A percentile compares a stretch with the other conserved stretches of the same genome.
phyloP scores from a whole-genome alignment of 176 grass and related monocot genomes.

The Avena eriantha region DNA sequence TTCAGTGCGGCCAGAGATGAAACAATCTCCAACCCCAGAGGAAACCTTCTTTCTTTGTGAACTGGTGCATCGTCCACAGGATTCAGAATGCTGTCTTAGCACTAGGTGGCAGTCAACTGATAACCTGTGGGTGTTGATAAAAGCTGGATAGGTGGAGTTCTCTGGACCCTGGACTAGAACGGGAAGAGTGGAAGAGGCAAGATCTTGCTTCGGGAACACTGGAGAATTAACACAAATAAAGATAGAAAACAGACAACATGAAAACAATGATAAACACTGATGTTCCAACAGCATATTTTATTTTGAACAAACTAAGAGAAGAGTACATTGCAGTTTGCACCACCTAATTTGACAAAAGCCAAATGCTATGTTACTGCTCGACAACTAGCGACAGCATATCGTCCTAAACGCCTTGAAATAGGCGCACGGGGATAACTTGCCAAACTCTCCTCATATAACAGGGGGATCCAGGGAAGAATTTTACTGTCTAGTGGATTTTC shows the following conservation, averaged over 20 bases:
- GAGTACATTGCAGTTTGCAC: background rate
- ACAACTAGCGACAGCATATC: background rate
- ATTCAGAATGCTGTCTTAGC: no score
- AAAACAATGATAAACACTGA: background rate
- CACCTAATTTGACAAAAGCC: background rate
- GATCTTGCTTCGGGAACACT: background rate
- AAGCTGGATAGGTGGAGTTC: no score
- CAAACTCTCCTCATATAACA: slow-evolving; percentile 10
- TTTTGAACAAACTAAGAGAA: background rate
- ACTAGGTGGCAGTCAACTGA: no score
- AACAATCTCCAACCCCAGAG: no score
- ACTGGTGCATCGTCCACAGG: no score
- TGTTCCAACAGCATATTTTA: background rate
- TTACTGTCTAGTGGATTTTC: background rate
- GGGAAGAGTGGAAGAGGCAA: background rate
- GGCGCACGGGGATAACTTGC: background rate
- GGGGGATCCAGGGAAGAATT: background rate
- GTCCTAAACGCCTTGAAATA: background rate
- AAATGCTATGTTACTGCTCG: background rate
- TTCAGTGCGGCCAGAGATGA: no score
- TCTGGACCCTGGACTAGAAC: no score
- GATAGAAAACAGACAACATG: background rate
- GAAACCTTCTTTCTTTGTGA: no score
- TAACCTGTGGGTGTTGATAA: no score
- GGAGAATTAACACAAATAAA: background rate